These are phyloP conservation scores for Ascochyta fabae DNA, from an alignment of 2,329 filamentous ascomycete species.

Conservation along the genomic window DNA sequence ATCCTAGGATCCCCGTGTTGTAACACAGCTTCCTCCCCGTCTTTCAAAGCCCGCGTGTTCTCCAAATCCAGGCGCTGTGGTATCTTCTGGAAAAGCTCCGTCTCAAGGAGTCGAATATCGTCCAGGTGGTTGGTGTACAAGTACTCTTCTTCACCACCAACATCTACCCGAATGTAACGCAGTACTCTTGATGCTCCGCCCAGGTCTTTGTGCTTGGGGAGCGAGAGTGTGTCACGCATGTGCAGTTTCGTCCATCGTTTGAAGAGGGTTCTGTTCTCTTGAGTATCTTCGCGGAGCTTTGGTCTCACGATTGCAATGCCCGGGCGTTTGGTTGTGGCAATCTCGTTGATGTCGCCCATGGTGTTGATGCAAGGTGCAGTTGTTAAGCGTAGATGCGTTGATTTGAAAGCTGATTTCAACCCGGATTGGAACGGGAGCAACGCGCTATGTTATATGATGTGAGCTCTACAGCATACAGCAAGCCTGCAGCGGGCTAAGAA, in stretches of 20 bases:
- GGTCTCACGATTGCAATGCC: constrained; percentile 13
- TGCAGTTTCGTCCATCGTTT: constrained; percentile 12
- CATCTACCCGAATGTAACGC: constrained; percentile 6
- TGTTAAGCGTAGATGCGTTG: background rate
- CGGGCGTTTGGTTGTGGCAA: background rate
- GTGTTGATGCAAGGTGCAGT: background rate
- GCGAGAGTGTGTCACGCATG: constrained; percentile 4
- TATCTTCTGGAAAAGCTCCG: background rate
- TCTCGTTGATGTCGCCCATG: background rate
- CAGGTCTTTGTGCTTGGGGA: background rate
- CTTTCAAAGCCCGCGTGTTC: constrained; percentile 8
- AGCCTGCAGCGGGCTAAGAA: background rate
- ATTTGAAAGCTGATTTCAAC: background rate
- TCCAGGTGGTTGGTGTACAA: constrained; percentile 7
- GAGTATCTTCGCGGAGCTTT: background rate
- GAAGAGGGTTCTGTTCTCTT: constrained; percentile 7
- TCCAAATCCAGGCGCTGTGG: constrained; percentile 16
- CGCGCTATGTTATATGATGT: too few species aligned
- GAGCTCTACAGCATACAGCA: too few species aligned
- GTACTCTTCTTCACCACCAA: constrained; percentile 3
- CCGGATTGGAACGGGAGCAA: too few species aligned
- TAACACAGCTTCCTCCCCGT: constrained; percentile 11
- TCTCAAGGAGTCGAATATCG: constrained; percentile 1
- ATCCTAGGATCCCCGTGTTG: background rate
- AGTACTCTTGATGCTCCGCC: background rate